These are phyloP conservation scores for Umbilicus rupestris DNA, from an alignment of 164 flowering plant species.

Conservation along the genomic window DNA sequence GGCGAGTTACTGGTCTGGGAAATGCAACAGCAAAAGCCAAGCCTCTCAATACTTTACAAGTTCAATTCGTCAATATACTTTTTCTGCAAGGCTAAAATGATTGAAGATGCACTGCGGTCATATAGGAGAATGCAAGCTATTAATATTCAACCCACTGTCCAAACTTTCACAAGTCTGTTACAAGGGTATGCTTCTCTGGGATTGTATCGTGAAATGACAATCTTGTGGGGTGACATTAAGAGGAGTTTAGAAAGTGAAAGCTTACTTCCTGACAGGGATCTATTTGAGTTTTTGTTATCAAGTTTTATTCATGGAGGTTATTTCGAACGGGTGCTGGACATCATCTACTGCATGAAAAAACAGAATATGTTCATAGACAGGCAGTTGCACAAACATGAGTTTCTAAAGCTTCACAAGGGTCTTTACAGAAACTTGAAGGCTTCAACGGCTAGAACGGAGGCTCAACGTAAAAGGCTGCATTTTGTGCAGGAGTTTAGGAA, in stretches of 20 bases:
- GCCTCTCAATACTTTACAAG: slow-evolving; percentile 27
- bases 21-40: slow-evolving; percentile 20
- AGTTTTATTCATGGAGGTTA: slow-evolving; percentile 78
- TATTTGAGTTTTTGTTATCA: slow-evolving; percentile 48
- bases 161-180: slow-evolving; percentile 42
- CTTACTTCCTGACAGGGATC: slow-evolving; percentile 32
- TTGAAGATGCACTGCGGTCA: slow-evolving; percentile 58
- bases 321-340: slow-evolving; percentile 83
- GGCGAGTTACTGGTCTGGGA: slow-evolving; percentile 30
- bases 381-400: slow-evolving; percentile 56
- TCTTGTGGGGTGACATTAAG: slow-evolving; percentile 84
- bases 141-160: slow-evolving; percentile 46
- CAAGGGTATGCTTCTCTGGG: slow-evolving; percentile 47
- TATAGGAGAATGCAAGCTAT: slow-evolving; percentile 48
- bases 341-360: slow-evolving; percentile 42
- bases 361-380: slow-evolving; percentile 46
- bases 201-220: slow-evolving; percentile 69
- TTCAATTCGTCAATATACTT: slow-evolving; percentile 67
- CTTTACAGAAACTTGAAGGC: slow-evolving; percentile 51
- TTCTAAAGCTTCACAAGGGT: slow-evolving; percentile 55
- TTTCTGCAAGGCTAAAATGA: slow-evolving; percentile 80
- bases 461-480: background rate
- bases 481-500: background rate
- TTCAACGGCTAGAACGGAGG: background rate
- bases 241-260: slow-evolving; percentile 34